phyloP scores from a whole-genome alignment of 1,139 yeast genomes.

The Blastobotrys proliferans region DNA sequence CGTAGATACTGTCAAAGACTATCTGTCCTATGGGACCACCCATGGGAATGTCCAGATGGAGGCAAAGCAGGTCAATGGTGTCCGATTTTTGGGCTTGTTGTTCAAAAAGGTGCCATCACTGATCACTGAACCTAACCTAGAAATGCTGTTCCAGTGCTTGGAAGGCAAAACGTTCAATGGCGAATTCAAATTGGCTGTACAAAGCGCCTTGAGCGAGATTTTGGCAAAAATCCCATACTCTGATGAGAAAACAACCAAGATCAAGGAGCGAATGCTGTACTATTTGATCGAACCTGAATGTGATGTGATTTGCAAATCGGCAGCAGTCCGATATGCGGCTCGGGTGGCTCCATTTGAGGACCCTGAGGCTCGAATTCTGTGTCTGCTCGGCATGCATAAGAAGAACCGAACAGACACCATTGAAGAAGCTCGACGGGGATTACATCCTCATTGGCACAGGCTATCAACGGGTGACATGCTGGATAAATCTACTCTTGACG shows the following conservation, averaged over 20 bases:
- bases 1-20: constrained; percentile 18
- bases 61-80: constrained; percentile 53
- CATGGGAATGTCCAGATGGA: neutral
- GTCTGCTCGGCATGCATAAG: constrained; percentile 59
- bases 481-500: constrained; percentile 5
- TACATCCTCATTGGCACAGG: constrained; percentile 71
- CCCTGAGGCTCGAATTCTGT: constrained; percentile 61
- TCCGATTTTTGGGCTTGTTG: constrained; percentile 72
- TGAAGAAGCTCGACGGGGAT: constrained; percentile 79
- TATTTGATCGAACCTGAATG: constrained; percentile 35
- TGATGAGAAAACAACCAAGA: constrained; percentile 36
- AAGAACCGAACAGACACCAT: constrained; percentile 63
- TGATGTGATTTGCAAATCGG: constrained; percentile 47
- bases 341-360: constrained; percentile 66
- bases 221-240: constrained; percentile 50
- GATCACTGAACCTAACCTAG: constrained; percentile 38
- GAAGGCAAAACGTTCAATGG: constrained; percentile 59
- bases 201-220: constrained; percentile 64
- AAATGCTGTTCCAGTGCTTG: constrained; percentile 70
- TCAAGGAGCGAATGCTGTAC: constrained; percentile 44
- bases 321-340: constrained; percentile 64
- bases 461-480: constrained; percentile 24
- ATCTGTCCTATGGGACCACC: constrained; percentile 24
- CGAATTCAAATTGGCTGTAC: constrained; percentile 67
- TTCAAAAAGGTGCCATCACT: constrained; percentile 47